Percentiles rank a stretch among this genome's conserved stretches.
These are phyloP conservation scores for Chaetomium fimeti DNA, from an alignment of 495 filamentous ascomycete species.

Conservation along the genomic window DNA sequence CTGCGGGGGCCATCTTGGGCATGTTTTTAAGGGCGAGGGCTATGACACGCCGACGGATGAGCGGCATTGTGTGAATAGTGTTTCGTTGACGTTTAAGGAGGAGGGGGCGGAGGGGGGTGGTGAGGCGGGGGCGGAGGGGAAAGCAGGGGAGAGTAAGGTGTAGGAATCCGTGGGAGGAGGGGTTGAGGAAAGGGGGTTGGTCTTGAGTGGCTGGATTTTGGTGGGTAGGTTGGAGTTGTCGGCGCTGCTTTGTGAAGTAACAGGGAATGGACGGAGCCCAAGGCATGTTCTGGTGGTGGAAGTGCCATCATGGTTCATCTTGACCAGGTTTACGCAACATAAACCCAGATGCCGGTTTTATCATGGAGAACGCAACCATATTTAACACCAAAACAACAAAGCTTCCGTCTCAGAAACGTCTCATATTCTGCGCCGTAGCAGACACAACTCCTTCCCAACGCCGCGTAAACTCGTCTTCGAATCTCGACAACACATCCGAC, in stretches of 20 bases:
- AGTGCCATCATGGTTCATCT: too few relatives aligned
- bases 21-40: conserved; percentile 97
- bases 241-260: too few relatives aligned
- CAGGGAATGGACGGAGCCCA: too few relatives aligned
- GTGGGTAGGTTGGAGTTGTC: too few relatives aligned
- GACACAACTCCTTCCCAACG: conserved; percentile 19
- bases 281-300: too few relatives aligned
- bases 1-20: conserved; percentile 93
- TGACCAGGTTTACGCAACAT: too few relatives aligned
- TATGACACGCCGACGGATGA: conserved; percentile 89
- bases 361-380: background rate
- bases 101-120: conserved; percentile 54
- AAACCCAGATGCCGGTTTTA: background rate
- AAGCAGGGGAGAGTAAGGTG: conserved; percentile 19
- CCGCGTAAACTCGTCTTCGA: conserved; percentile 21
- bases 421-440: conserved; percentile 22
- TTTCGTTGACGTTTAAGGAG: conserved; percentile 77
- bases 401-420: background rate
- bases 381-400: background rate
- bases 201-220: too few relatives aligned
- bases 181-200: background rate
- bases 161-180: background rate
- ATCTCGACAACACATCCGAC: conserved; percentile 16
- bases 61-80: conserved; percentile 93
- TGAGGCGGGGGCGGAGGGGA: conserved; percentile 31